These are phyloP conservation scores for Aschersonia sp. DNA, from an alignment of 2,329 filamentous ascomycete genomes.

Conservation along the genomic window DNA sequence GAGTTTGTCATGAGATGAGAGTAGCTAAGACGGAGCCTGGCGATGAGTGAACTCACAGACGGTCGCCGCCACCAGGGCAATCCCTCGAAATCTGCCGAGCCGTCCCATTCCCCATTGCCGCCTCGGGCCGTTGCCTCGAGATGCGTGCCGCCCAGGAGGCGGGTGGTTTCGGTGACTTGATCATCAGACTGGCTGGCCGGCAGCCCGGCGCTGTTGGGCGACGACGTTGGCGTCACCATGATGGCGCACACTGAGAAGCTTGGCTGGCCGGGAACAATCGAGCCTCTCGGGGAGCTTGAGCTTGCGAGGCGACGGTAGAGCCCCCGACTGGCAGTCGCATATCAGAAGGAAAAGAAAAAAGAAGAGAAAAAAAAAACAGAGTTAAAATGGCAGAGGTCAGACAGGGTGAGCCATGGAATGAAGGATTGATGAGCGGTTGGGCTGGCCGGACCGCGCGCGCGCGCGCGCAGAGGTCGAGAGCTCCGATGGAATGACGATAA, in stretches of 20 bases:
- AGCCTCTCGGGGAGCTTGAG: no score
- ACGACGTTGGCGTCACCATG: no score
- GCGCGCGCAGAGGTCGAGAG: background rate
- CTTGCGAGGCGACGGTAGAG: no score
- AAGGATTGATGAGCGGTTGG: constrained; percentile 1
- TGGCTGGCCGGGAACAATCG: no score
- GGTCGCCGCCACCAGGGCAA: constrained; percentile 49
- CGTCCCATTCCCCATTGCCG: constrained; percentile 25
- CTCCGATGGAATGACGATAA: background rate
- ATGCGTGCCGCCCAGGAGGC: constrained; percentile 1
- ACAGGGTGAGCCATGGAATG: no score
- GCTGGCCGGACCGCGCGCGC: no score
- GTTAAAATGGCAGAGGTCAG: no score
- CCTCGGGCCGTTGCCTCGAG: no score
- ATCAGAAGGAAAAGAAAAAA: no score
- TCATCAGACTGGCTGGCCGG: background rate
- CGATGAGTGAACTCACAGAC: constrained; percentile 30
- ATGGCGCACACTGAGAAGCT: no score
- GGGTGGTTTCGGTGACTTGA: constrained; percentile 1
- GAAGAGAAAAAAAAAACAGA: no score
- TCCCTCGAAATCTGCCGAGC: constrained; percentile 40
- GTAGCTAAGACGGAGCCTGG: background rate
- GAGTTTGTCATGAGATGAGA: constrained; percentile 1
- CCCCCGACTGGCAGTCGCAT: no score
- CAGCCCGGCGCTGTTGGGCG: background rate